These are phyloP conservation scores for Colletotrichum cuscutae DNA, from an alignment of 2,329 filamentous ascomycete species.

Conservation along the genomic window DNA sequence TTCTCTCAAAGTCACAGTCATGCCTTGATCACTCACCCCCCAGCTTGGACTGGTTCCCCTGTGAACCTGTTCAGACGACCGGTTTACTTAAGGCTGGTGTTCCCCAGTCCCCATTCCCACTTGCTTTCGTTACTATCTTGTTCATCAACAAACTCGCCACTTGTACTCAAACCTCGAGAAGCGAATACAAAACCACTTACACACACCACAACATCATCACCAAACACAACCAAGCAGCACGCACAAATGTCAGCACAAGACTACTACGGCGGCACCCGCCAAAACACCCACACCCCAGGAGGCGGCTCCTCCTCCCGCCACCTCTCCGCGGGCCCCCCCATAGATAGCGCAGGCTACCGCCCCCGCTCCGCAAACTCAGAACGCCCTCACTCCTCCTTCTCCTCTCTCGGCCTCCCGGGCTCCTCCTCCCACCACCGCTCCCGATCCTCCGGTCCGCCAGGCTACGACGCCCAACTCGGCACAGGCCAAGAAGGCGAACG, in stretches of 20 bases:
- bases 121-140: neutral
- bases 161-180: neutral
- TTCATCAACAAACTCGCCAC: neutral
- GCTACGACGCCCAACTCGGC: conserved; percentile 31
- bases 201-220: neutral
- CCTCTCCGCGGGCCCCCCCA: conserved; percentile 10
- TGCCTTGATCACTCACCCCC: neutral
- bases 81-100: conserved; percentile 12
- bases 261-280: conserved; percentile 37
- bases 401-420: neutral
- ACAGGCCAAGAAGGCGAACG: conserved; percentile 56
- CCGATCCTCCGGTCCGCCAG: conserved; percentile 24
- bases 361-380: conserved; percentile 22
- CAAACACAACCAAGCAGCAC: neutral
- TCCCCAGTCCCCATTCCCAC: neutral
- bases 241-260: conserved; percentile 38
- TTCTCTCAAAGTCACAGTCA: neutral
- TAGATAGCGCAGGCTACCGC: conserved; percentile 20
- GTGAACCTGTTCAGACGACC: neutral
- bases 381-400: conserved; percentile 19
- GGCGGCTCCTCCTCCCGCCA: neutral
- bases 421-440: conserved; percentile 23
- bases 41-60: neutral
- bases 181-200: neutral
- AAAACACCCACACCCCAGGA: conserved; percentile 28